Evolutionary conservation across 2,329 filamentous ascomycete genomes (phyloP).

Genomic region (Clonostachys chloroleuca): DNA sequence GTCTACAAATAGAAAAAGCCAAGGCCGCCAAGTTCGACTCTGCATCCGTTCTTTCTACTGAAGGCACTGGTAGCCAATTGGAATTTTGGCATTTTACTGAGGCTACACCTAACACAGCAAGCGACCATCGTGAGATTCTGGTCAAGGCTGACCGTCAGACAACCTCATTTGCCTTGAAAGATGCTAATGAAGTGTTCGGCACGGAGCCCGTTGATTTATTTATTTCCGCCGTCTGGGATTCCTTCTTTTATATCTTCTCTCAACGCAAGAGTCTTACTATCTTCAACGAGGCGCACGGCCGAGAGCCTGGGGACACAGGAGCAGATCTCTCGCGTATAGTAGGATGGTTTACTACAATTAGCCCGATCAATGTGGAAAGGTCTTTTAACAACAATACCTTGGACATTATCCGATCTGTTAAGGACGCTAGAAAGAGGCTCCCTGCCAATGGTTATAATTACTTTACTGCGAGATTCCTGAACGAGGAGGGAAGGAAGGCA

Average conservation of each 20-base stretch:
- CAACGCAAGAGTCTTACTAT: conserved; percentile 17
- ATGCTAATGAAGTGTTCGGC: conserved; percentile 12
- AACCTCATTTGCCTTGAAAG: no score
- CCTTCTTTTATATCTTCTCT: conserved; percentile 18
- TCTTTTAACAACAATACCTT: conserved; percentile 3
- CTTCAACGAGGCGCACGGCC: conserved; percentile 31
- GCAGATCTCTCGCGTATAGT: conserved; percentile 27
- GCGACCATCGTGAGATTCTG: no score
- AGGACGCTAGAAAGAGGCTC: conserved; percentile 12
- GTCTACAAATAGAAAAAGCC: background rate
- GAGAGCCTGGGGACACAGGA: conserved; percentile 21
- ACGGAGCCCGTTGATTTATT: conserved; percentile 28
- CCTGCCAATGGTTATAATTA: conserved; percentile 28
- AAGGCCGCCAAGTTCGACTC: background rate
- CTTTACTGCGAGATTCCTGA: conserved; percentile 26
- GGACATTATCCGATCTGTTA: conserved; percentile 6
- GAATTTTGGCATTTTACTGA: background rate
- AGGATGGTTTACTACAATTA: conserved; percentile 31
- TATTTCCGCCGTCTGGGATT: conserved; percentile 18
- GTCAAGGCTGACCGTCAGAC: no score
- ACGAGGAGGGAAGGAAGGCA: conserved; percentile 15
- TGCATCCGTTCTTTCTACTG: background rate
- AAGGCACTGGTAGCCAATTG: background rate
- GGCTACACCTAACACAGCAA: background rate
- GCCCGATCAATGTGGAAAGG: conserved; percentile 16